Evolutionary conservation across 1,139 yeast species (phyloP).

Genomic region (Candida smagusa): DNA sequence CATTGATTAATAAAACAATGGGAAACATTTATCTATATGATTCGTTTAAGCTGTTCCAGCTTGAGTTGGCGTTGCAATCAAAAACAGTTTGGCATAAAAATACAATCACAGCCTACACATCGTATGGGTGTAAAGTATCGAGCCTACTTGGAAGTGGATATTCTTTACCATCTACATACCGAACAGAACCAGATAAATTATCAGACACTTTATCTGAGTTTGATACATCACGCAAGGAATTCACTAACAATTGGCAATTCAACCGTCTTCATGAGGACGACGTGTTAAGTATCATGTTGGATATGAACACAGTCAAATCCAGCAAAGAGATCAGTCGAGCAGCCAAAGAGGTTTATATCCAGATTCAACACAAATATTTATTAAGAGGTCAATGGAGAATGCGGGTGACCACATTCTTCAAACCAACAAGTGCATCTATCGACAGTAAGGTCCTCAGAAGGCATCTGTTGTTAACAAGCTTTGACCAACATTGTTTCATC

Average conservation of each 20-base stretch:
- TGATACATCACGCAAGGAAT: constrained; percentile 31
- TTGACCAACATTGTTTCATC: constrained; percentile 32
- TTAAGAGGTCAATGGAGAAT: constrained; percentile 23
- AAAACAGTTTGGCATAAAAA: constrained; percentile 2
- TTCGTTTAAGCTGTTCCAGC: constrained; percentile 22
- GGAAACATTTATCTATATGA: constrained; percentile 29
- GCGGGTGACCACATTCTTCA: constrained; percentile 27
- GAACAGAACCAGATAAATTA: constrained; percentile 25
- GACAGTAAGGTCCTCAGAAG: constrained; percentile 26
- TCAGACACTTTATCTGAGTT: constrained; percentile 32
- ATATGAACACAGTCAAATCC: constrained; percentile 27
- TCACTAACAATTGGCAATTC: constrained; percentile 38
- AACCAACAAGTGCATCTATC: constrained; percentile 28
- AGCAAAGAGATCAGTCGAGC: constrained; percentile 18
- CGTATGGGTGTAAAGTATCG: constrained; percentile 29
- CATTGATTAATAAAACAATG: constrained; percentile 26
- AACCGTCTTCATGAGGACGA: constrained; percentile 20
- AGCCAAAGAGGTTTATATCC: constrained; percentile 24
- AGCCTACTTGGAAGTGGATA: constrained; percentile 28
- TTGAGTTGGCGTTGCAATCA: constrained; percentile 12
- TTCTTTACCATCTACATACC: constrained; percentile 34
- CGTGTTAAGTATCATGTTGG: constrained; percentile 31
- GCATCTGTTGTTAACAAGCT: constrained; percentile 23
- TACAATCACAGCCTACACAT: constrained; percentile 29
- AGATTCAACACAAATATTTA: constrained; percentile 32